These are phyloP conservation scores for Aphanomyces astaci DNA, from an alignment of 352 stramenopile genomes.

Conservation along the genomic window DNA sequence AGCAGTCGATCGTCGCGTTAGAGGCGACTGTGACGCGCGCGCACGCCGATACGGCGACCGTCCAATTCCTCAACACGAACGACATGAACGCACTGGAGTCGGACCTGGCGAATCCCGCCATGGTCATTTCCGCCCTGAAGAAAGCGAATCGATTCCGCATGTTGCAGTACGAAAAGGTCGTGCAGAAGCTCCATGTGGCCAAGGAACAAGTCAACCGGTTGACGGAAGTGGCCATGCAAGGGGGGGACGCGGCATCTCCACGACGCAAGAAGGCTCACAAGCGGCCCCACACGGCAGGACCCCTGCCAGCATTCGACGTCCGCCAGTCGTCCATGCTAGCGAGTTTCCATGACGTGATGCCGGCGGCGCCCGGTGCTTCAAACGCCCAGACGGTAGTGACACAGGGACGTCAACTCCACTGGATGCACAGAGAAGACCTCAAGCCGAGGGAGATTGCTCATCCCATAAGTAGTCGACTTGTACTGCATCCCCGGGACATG, in stretches of 20 bases:
- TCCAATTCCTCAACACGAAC: slow-evolving; percentile 1
- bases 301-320: neutral
- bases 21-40: neutral
- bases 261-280: neutral
- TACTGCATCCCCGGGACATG: too few species aligned
- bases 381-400: too few species aligned
- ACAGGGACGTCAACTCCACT: neutral
- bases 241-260: neutral
- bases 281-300: neutral
- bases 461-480: neutral
- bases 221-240: neutral
- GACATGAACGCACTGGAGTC: neutral
- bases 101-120: neutral
- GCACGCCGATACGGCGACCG: neutral
- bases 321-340: neutral
- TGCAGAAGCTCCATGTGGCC: neutral
- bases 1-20: neutral
- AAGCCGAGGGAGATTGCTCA: neutral
- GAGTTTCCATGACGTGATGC: neutral
- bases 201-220: neutral
- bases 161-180: slow-evolving; percentile 4
- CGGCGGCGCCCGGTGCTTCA: neutral
- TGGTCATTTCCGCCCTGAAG: slow-evolving; percentile 10
- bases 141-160: slow-evolving; percentile 10
- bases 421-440: neutral